phyloP scores from a whole-genome alignment of 129 eudicot genomes.

The Gnaphalium uliginosum region DNA sequence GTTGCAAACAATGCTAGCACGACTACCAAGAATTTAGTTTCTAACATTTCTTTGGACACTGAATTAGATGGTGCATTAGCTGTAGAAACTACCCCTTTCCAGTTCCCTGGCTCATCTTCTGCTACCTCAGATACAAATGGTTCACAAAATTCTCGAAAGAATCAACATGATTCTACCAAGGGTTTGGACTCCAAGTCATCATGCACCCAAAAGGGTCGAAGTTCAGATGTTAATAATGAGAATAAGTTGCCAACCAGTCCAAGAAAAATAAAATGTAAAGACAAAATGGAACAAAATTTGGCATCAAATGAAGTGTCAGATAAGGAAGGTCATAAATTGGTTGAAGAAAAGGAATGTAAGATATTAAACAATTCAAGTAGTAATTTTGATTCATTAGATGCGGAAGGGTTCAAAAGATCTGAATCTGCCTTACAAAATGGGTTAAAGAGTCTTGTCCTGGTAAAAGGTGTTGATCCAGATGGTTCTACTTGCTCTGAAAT shows the following conservation, averaged over 20 bases:
- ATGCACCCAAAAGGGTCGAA: slow-evolving; percentile 46
- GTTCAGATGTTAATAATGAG: slow-evolving; percentile 50
- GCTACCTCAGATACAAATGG: not conserved
- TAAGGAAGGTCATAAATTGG: slow-evolving; percentile 33
- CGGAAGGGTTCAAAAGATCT: not conserved
- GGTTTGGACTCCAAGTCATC: slow-evolving; percentile 41
- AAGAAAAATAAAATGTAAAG: slow-evolving; percentile 38
- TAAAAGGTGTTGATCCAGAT: not conserved
- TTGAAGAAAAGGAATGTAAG: slow-evolving; percentile 36
- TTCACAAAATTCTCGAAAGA: not conserved
- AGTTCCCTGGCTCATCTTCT: not conserved
- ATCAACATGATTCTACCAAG: slow-evolving; percentile 26
- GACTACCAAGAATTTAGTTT: slow-evolving; percentile 29
- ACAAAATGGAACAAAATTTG: slow-evolving; percentile 38
- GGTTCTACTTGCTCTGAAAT: slow-evolving; percentile 37
- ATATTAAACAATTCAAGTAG: slow-evolving; percentile 17
- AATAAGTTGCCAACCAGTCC: slow-evolving; percentile 36
- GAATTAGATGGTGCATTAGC: slow-evolving; percentile 48
- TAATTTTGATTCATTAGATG: slow-evolving; percentile 21
- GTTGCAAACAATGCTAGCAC: slow-evolving; percentile 32
- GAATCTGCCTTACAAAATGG: not conserved
- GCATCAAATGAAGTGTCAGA: slow-evolving; percentile 27
- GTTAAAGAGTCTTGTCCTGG: slow-evolving; percentile 1
- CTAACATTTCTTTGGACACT: slow-evolving; percentile 39
- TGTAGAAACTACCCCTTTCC: slow-evolving; percentile 36